Base-by-base conservation (phyloP, 129 eudicot genomes). In the Deinandra increscens region DNA sequence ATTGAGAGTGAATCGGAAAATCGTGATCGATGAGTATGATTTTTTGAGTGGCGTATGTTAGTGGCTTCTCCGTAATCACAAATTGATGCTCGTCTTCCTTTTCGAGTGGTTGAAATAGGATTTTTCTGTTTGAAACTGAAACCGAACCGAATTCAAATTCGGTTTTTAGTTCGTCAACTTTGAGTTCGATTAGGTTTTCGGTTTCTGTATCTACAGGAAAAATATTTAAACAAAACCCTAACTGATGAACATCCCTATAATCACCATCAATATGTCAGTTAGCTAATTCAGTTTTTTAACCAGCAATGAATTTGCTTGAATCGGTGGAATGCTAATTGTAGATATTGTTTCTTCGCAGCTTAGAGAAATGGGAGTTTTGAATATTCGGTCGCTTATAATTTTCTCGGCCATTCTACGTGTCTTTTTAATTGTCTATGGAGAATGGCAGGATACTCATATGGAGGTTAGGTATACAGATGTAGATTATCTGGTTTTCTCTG, bases 381-480 rank as follows among this genome's bases (percentile, higher is more conserved):
- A 62, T 59, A 79, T 90, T 33, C 73, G 56, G 18, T 83, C 84
- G 45, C 78, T 89, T 33, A 69, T 93, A 53, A 14, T 93, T 8
- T 79, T 89, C 74, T 93, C 98, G 26, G 90, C 90, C 43, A 13
- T 87, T 45, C 68, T 90, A 55, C 89, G 95, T 0, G 76, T 87
- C 19, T 64, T 87, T 34, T 64, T 93, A 55, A 87, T 93, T 17
- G 22, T 89, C 0, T 93, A 86, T 64, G 99, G 97, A 70, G 97
- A 93, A 81, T 93, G 96, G 99, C 99, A 93, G 79, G 97, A 93
- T 73, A 72, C 83, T 56, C 99, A 89, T 82, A 83, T 89, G 99
- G 99, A 89, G 79, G 99, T 93, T 69, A 87, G 99, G 69, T 93
- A 93, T 81, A 89, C 99, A 9, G 99, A 93, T 69, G 84, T 89